phyloP scores from a whole-genome alignment of 1,284 basidiomycete genomes.

The Fomes fomentarius region DNA sequence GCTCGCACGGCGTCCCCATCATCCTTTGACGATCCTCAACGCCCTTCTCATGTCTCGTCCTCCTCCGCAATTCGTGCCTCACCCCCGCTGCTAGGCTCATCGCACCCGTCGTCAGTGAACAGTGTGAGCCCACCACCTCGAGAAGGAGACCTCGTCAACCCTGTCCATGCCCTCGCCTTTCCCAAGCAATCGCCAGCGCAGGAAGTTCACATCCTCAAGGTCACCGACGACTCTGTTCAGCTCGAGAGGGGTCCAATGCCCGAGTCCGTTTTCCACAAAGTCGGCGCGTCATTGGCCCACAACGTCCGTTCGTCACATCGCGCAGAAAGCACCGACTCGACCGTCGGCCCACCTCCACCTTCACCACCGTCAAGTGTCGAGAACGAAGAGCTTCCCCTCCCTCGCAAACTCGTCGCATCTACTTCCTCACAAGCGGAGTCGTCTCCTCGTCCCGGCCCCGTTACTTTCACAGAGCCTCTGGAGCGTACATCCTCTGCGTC shows the following conservation, averaged over 20 bases:
- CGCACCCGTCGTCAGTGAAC: conserved; percentile 40
- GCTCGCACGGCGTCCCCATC: conserved; percentile 30
- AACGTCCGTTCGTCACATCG: conserved; percentile 31
- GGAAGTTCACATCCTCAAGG: conserved; percentile 56
- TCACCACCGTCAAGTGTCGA: conserved; percentile 68
- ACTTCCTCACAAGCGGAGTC: conserved; percentile 22
- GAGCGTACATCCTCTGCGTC: conserved; percentile 32
- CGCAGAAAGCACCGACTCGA: conserved; percentile 26
- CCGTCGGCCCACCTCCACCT: conserved; percentile 62
- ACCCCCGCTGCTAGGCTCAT: conserved; percentile 24
- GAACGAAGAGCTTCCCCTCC: conserved; percentile 27
- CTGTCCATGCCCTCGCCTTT: conserved; percentile 37
- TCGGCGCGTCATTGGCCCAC: conserved; percentile 40
- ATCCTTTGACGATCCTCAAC: conserved; percentile 27
- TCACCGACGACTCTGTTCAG: conserved; percentile 49
- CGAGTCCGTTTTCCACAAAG: conserved; percentile 42
- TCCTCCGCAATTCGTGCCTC: conserved; percentile 28
- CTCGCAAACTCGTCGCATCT: conserved; percentile 7
- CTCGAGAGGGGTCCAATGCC: conserved; percentile 44
- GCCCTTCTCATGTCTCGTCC: conserved; percentile 27
- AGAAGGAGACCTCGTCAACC: conserved; percentile 32
- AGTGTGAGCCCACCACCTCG: conserved; percentile 29
- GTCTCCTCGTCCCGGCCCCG: conserved; percentile 21
- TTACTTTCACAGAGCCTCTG: conserved; percentile 40
- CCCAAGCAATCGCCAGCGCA: conserved; percentile 31